These are phyloP conservation scores for Fraxinus cuspidata DNA, from an alignment of 257 asterid species.

Conservation along the genomic window DNA sequence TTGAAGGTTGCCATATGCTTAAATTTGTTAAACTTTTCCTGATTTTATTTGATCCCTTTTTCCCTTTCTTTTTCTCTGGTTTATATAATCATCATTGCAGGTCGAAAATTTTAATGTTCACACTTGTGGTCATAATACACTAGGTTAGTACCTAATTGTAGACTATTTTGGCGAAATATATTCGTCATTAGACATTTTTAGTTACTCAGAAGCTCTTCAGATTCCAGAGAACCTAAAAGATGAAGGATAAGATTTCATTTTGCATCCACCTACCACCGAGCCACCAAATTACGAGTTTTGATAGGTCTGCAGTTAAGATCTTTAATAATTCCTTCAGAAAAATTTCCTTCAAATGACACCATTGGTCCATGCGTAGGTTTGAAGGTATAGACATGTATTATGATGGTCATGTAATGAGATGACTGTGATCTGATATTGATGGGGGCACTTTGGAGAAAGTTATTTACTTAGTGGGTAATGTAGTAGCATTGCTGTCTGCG, in stretches of 20 bases:
- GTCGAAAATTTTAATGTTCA: neutral
- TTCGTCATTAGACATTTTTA: neutral
- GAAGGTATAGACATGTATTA: neutral
- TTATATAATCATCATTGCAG: neutral
- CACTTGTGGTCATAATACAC: neutral
- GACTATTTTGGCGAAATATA: neutral
- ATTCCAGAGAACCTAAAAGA: neutral
- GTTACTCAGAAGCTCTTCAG: neutral
- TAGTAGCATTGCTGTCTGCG: neutral
- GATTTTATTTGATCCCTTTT: neutral
- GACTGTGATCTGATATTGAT: neutral
- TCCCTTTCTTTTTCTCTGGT: neutral
- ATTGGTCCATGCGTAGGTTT: neutral
- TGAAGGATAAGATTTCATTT: neutral
- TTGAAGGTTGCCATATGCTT: neutral
- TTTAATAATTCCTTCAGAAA: neutral
- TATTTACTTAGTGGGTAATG: neutral
- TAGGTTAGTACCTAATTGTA: neutral
- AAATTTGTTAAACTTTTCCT: neutral
- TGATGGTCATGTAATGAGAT: neutral
- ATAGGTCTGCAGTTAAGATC: neutral
- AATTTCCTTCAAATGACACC: neutral
- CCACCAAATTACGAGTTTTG: neutral
- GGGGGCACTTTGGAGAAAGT: neutral
- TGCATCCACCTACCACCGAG: neutral